These are phyloP conservation scores for Penicillium sp. DNA, from an alignment of 2,329 filamentous ascomycete species.

Conservation along the genomic window DNA sequence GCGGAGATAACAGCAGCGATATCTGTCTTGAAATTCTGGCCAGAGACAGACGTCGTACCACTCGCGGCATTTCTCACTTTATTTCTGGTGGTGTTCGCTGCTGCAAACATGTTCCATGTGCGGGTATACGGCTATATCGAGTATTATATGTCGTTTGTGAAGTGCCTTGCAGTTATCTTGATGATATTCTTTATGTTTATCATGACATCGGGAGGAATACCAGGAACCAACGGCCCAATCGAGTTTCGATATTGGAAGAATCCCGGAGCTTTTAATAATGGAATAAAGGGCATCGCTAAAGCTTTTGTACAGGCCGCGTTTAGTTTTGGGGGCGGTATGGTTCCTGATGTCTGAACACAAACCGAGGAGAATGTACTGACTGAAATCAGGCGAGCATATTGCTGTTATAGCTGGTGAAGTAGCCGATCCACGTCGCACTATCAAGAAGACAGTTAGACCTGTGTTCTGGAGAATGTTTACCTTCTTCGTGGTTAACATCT, in stretches of 20 bases:
- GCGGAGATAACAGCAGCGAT: conserved; percentile 38
- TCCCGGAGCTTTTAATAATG: conserved; percentile 30
- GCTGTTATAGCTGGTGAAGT: conserved; percentile 36
- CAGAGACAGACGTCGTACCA: conserved; percentile 24
- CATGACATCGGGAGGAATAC: conserved; percentile 36
- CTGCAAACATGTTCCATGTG: conserved; percentile 30
- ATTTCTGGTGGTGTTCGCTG: conserved; percentile 28
- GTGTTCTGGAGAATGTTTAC: conserved; percentile 37
- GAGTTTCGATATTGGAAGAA: conserved; percentile 32
- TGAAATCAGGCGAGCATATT: conserved; percentile 28
- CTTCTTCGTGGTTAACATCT: conserved; percentile 37
- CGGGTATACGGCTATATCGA: conserved; percentile 32
- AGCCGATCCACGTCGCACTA: conserved; percentile 28
- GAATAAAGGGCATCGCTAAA: conserved; percentile 37
- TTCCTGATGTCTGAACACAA: neutral
- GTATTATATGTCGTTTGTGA: conserved; percentile 33
- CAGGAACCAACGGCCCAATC: conserved; percentile 33
- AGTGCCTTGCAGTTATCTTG: conserved; percentile 30
- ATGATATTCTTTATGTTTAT: conserved; percentile 39
- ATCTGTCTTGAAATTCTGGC: conserved; percentile 35
- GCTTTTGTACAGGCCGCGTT: conserved; percentile 37
- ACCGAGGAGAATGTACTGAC: neutral
- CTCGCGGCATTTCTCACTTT: conserved; percentile 36
- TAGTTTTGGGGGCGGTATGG: conserved; percentile 30
- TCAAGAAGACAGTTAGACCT: conserved; percentile 32